phyloP scores from a whole-genome alignment of 169 alveolate genomes.

The Cryptosporidium ryanae region DNA sequence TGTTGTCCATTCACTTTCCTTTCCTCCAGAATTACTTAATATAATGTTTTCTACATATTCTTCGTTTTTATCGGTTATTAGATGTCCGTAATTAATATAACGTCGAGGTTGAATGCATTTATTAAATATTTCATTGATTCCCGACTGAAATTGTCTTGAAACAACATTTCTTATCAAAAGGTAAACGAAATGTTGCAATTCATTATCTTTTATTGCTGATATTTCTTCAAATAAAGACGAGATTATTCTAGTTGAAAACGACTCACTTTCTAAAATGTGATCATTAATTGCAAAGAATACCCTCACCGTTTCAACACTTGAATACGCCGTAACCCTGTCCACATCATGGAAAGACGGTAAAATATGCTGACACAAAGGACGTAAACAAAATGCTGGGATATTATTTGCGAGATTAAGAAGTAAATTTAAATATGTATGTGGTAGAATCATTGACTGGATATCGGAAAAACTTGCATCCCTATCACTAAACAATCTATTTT shows the following conservation, averaged over 20 bases:
- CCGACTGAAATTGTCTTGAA: constrained; percentile 40
- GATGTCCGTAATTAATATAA: constrained; percentile 23
- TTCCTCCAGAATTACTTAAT: neutral
- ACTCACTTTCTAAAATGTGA: constrained; percentile 40
- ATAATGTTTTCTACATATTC: constrained; percentile 25
- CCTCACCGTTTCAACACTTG: constrained; percentile 56
- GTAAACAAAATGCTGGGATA: constrained; percentile 63
- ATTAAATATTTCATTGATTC: constrained; percentile 38
- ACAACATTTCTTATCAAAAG: constrained; percentile 45
- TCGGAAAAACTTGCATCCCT: constrained; percentile 7
- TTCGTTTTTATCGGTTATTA: neutral
- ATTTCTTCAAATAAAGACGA: constrained; percentile 71
- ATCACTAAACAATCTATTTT: neutral
- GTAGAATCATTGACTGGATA: constrained; percentile 52
- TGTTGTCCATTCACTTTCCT: constrained; percentile 58
- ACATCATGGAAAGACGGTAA: constrained; percentile 71
- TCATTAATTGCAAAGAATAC: constrained; percentile 49
- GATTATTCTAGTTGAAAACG: constrained; percentile 47
- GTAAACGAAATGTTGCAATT: constrained; percentile 51
- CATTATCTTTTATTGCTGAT: constrained; percentile 41
- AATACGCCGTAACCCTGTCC: constrained; percentile 45
- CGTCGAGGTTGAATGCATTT: constrained; percentile 41
- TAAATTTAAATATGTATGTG: constrained; percentile 29
- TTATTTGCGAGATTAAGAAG: constrained; percentile 18
- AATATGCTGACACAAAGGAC: constrained; percentile 69